Evolutionary conservation across 768 basidiomycete genomes (phyloP).

Genomic region (Russula virescens): DNA sequence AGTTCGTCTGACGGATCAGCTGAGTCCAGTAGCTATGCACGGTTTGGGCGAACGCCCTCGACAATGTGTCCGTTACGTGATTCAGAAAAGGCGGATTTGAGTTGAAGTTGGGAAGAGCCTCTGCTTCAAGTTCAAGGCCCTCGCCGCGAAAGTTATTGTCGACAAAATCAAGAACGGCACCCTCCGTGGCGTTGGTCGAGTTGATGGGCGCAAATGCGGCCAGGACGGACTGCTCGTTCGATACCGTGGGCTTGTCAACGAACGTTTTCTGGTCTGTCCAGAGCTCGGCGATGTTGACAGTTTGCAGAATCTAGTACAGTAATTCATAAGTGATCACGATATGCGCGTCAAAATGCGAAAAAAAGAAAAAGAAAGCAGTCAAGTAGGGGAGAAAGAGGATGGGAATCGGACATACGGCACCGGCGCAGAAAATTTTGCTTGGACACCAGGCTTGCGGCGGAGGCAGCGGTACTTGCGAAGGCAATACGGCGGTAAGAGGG

Average conservation of each 20-base stretch:
- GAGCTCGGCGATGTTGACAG: constrained; percentile 70
- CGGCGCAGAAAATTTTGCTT: constrained; percentile 74
- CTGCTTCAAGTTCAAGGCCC: constrained; percentile 71
- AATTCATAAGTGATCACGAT: background rate
- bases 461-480: constrained; percentile 59
- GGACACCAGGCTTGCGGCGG: constrained; percentile 74
- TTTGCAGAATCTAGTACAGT: constrained; percentile 63
- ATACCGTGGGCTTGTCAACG: constrained; percentile 82
- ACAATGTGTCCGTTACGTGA: constrained; percentile 62
- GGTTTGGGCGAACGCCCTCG: constrained; percentile 66
- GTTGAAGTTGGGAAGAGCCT: constrained; percentile 57
- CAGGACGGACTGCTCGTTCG: constrained; percentile 58
- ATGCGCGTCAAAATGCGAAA: background rate
- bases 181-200: constrained; percentile 48
- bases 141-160: constrained; percentile 76
- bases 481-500: constrained; percentile 45
- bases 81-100: constrained; percentile 58
- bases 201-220: constrained; percentile 52
- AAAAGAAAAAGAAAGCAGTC: background rate
- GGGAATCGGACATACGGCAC: constrained; percentile 44
- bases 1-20: constrained; percentile 71
- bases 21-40: constrained; percentile 85
- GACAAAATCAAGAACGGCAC: constrained; percentile 61
- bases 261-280: constrained; percentile 84
- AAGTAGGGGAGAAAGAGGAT: background rate